Percentiles rank a stretch among this genome's conserved stretches.
phyloP scores from a whole-genome alignment of 345 rosid species.

The Lenwebbia sp. region DNA sequence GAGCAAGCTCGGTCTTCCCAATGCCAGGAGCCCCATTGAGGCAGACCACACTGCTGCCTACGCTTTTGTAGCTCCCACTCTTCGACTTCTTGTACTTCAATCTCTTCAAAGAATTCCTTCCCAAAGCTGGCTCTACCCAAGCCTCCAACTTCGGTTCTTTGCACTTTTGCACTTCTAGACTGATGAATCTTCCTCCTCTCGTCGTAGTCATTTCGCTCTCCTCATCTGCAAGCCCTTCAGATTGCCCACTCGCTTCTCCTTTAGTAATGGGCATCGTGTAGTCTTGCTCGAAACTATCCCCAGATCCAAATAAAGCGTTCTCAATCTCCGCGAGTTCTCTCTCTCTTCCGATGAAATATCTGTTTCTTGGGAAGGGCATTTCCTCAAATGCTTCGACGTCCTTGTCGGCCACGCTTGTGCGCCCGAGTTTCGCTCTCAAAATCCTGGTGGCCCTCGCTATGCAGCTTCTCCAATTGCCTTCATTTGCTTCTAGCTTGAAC shows the following conservation, averaged over 20 bases:
- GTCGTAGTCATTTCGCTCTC: constrained; percentile 41
- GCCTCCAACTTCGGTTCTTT: constrained; percentile 55
- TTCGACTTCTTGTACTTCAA: constrained; percentile 59
- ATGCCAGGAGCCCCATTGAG: constrained; percentile 65
- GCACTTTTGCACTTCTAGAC: constrained; percentile 57
- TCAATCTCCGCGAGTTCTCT: constrained; percentile 71
- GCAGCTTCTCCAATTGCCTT: constrained; percentile 78
- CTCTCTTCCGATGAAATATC: constrained; percentile 67
- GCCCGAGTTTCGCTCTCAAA: constrained; percentile 64
- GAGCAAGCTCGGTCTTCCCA: constrained; percentile 87
- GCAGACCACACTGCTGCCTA: constrained; percentile 50
- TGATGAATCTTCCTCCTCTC: constrained; percentile 46
- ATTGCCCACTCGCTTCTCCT: constrained; percentile 71
- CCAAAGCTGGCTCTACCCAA: constrained; percentile 48
- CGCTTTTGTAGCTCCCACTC: constrained; percentile 41
- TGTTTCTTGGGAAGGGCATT: constrained; percentile 68
- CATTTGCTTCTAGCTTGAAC: constrained; percentile 68
- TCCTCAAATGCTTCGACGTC: constrained; percentile 50
- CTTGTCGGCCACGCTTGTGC: constrained; percentile 54
- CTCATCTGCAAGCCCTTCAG: constrained; percentile 74
- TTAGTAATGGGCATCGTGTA: constrained; percentile 23
- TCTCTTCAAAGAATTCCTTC: constrained; percentile 52
- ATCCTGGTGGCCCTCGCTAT: constrained; percentile 40
- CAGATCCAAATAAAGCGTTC: constrained; percentile 54
- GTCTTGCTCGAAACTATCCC: constrained; percentile 36